phyloP scores from a whole-genome alignment of 768 basidiomycete genomes.

The Leccinum boreale region DNA sequence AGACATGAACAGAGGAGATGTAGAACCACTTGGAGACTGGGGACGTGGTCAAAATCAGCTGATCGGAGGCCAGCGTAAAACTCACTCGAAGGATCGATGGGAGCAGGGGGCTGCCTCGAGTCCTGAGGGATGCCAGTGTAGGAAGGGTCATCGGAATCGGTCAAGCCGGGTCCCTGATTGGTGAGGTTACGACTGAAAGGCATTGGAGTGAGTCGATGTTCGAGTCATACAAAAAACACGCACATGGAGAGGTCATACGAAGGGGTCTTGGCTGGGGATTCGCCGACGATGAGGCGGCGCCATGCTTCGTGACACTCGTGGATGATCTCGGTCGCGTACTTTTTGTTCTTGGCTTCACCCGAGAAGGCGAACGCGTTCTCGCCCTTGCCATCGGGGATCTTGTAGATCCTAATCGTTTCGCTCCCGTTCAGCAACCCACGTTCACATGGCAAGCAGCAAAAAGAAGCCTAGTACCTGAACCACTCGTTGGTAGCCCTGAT shows the following conservation, averaged over 20 bases:
- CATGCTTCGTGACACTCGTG: slow-evolving; percentile 99
- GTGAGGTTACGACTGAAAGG: slow-evolving; percentile 73
- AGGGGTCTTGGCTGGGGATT: slow-evolving; percentile 68
- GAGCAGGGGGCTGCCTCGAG: slow-evolving; percentile 80
- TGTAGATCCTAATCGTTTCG: slow-evolving; percentile 69
- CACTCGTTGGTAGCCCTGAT: slow-evolving; percentile 98
- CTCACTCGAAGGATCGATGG: slow-evolving; percentile 88
- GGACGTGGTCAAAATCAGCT: slow-evolving; percentile 11
- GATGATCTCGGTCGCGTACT: slow-evolving; percentile 98
- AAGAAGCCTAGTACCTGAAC: slow-evolving; percentile 69
- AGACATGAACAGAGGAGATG: slow-evolving; percentile 86
- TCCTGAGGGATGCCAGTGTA: slow-evolving; percentile 72
- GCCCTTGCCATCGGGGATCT: slow-evolving; percentile 93
- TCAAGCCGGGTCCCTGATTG: slow-evolving; percentile 64
- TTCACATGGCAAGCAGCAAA: not conserved
- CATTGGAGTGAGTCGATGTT: not conserved
- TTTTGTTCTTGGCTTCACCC: slow-evolving; percentile 99
- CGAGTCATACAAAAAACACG: slow-evolving; percentile 26
- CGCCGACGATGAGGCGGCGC: slow-evolving; percentile 87
- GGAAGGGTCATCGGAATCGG: slow-evolving; percentile 54
- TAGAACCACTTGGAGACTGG: slow-evolving; percentile 92
- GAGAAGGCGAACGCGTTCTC: slow-evolving; percentile 99
- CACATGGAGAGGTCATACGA: slow-evolving; percentile 83
- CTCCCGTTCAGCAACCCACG: not conserved
- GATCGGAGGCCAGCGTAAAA: slow-evolving; percentile 2